Conservation (phyloP, 108 stramenopile genomes). For the Pseudonitzschia pungens region DNA sequence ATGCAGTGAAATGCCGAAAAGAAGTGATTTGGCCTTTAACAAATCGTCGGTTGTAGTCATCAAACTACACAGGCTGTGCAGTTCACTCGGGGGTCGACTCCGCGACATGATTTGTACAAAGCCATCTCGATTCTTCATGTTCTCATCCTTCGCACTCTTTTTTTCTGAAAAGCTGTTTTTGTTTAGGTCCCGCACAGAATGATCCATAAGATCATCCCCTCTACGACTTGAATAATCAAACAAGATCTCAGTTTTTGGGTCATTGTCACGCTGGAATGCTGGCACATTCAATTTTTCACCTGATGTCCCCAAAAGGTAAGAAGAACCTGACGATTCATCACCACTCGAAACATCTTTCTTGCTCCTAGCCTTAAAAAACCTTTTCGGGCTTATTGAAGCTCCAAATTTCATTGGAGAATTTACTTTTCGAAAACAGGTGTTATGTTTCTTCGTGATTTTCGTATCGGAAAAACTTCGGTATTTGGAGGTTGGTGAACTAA, state of each 20-base stretch:
- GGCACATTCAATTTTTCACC: not conserved
- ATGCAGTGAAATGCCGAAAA: slow-evolving; percentile 17
- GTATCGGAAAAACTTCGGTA: slow-evolving; percentile 1
- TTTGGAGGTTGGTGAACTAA: not conserved
- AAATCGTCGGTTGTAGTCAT: slow-evolving; percentile 31
- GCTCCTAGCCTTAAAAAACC: not conserved
- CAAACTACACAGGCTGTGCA: slow-evolving; percentile 22
- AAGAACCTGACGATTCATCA: not conserved
- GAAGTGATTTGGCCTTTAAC: slow-evolving; percentile 17
- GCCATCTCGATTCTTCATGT: slow-evolving; percentile 2
- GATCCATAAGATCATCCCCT: not conserved
- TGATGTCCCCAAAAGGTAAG: not conserved
- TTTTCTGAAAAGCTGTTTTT: not conserved
- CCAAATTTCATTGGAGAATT: not conserved
- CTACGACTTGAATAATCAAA: not conserved
- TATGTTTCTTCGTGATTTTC: slow-evolving; percentile 3
- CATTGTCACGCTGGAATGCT: not conserved
- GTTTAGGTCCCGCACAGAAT: not conserved
- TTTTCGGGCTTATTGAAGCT: not conserved
- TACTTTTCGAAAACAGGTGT: not conserved
- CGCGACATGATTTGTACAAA: slow-evolving; percentile 16
- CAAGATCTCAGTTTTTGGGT: not conserved
- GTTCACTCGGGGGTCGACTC: slow-evolving; percentile 5
- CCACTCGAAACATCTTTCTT: not conserved
- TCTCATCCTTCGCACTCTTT: not conserved